Conservation (phyloP, 179 eudicot genomes). For the Drosera spatulata region DNA sequence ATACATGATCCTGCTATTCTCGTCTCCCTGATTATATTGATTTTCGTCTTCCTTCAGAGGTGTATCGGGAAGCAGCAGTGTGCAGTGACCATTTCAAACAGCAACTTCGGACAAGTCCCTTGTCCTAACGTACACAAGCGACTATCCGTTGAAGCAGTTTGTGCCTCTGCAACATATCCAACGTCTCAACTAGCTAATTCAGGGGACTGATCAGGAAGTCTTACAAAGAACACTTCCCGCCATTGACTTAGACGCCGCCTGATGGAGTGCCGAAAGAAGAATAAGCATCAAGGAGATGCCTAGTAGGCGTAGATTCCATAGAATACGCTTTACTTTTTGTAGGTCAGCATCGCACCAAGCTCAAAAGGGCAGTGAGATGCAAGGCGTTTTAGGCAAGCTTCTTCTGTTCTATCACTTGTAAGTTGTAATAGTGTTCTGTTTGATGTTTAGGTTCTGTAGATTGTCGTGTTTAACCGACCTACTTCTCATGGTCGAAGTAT, state of each 20-base stretch:
- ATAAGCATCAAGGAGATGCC: constrained; percentile 2
- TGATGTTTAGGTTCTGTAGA: background rate
- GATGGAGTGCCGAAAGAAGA: constrained; percentile 3
- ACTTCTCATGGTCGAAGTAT: background rate
- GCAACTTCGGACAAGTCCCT: constrained; percentile 78
- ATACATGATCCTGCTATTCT: too few species aligned
- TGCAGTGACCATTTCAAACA: constrained; percentile 63
- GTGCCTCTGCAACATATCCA: constrained; percentile 11
- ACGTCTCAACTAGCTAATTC: background rate
- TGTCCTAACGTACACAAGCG: constrained; percentile 86
- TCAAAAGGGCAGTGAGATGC: background rate
- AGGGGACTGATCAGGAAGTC: background rate
- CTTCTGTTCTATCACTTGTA: too few species aligned
- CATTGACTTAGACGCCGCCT: too few species aligned
- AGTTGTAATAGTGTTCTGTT: background rate
- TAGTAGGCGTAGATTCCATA: background rate
- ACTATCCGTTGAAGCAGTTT: constrained; percentile 77
- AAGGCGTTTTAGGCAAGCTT: background rate
- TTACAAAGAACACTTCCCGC: background rate
- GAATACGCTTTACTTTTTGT: background rate
- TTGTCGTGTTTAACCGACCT: background rate
- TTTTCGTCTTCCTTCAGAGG: constrained; percentile 28
- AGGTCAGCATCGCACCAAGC: background rate
- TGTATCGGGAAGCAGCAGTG: constrained; percentile 77
- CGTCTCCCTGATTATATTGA: too few species aligned